Evolutionary conservation across 2,329 filamentous ascomycete genomes (phyloP).

Genomic region (Ophiosphaerella herpotricha): DNA sequence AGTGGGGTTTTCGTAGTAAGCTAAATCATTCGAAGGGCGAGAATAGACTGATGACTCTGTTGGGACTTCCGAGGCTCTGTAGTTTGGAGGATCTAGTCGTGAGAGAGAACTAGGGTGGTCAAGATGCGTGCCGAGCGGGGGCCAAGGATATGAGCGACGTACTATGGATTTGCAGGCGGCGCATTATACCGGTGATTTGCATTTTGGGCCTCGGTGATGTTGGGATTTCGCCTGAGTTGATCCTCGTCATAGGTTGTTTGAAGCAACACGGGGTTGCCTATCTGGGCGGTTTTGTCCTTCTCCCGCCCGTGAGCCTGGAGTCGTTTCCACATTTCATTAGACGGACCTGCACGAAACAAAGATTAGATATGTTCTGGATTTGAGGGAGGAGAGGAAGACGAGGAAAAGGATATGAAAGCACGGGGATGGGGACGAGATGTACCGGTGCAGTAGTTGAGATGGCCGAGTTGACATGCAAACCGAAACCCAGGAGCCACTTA

Average conservation of each 20-base stretch:
- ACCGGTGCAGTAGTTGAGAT: too few species aligned
- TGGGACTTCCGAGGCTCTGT: conserved; percentile 33
- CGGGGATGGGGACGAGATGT: too few species aligned
- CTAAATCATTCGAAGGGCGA: conserved; percentile 53
- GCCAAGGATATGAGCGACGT: conserved; percentile 16
- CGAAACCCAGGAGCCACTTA: too few species aligned
- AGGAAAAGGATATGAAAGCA: too few species aligned
- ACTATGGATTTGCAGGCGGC: conserved; percentile 25
- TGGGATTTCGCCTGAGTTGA: conserved; percentile 45
- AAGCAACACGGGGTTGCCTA: conserved; percentile 52
- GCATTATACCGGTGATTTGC: conserved; percentile 34
- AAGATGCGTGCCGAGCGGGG: conserved; percentile 3
- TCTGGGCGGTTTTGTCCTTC: conserved; percentile 46
- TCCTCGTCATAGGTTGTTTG: conserved; percentile 53
- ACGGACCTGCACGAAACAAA: conserved; percentile 28
- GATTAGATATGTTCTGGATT: conserved; percentile 24
- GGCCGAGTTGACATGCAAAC: too few species aligned
- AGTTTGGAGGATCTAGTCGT: conserved; percentile 27
- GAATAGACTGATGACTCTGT: conserved; percentile 65
- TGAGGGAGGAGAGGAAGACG: too few species aligned
- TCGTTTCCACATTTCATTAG: conserved; percentile 58
- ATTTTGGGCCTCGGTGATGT: conserved; percentile 36
- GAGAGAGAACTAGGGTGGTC: conserved; percentile 23
- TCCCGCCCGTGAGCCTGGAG: conserved; percentile 51
- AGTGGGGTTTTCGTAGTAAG: conserved; percentile 27